Base-by-base conservation (phyloP, 768 basidiomycete species). In the Tubosaeta brunneosetosa region DNA sequence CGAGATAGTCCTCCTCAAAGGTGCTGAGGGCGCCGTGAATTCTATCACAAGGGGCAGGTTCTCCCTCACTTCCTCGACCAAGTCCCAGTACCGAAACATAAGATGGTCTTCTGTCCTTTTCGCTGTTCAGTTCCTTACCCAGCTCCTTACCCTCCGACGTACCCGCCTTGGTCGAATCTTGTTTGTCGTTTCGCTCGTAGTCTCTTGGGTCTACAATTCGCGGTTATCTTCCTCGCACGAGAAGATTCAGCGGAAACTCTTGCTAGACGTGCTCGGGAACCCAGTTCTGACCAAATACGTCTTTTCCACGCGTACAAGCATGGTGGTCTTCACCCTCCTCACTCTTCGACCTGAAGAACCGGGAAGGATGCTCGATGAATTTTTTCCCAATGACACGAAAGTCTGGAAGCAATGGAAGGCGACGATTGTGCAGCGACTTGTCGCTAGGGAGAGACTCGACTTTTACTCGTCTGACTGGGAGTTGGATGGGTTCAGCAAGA, bases 161-260 rank as follows among this genome's bases (percentile, higher is more conserved):
- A 47, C 58, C 0, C 50, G 71, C 7, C 71, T 72, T 27, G 71
- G 71, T 12, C 71, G 73, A 52, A 58, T 69, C 51, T 59, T 73
- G 62, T 73, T 73, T 44, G 59, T 73, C 36, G 0, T 49, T 11
- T 65, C 71, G 0, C 67, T 73, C 7, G 65, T 51, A 13, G 64
- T 70, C 31, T 73, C 72, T 13, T 72, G 69, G 69, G 19, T 55
- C 3, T 72, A 73, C 46, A 73, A 71, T 41, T 65, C 63, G 10
- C 72, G 63, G 59, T 47, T 73, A 1, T 66, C 72, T 3, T 69
- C 67, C 8, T 58, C 77, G 70, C 73, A 78, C 44, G 68, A 66
- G 13, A 59, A 56, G 38, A 55, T 63, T 9, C 63, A 73, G 52
- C 59, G 53, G 25, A 46, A 59, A 19, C 51, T 71, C 11, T 17